A percentile compares a stretch with the other conserved stretches of the same genome.
These are phyloP conservation scores for Aspergillus sp. DNA, from an alignment of 2,329 filamentous ascomycete species.

Conservation along the genomic window DNA sequence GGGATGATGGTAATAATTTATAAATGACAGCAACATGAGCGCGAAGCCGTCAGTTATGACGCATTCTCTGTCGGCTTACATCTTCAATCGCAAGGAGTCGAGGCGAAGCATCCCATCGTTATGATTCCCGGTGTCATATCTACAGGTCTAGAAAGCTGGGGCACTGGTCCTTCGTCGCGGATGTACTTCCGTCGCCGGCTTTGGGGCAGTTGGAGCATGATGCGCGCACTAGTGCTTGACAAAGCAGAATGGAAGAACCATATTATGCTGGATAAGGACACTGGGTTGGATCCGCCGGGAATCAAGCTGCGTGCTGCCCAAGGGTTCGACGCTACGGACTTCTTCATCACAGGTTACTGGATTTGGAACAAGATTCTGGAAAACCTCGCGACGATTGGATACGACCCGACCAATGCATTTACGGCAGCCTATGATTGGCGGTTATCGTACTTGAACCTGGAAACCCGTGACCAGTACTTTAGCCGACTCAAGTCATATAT, in stretches of 20 bases:
- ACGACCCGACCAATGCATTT: conserved; percentile 79
- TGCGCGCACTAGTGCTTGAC: conserved; percentile 89
- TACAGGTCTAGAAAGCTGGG: conserved; percentile 95
- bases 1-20: not conserved
- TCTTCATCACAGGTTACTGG: conserved; percentile 84
- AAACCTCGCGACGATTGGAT: conserved; percentile 93
- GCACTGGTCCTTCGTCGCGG: conserved; percentile 80
- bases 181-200: conserved; percentile 92
- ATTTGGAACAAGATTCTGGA: conserved; percentile 99
- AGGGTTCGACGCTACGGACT: conserved; percentile 96
- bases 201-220: conserved; percentile 99
- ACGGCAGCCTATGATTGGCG: conserved; percentile 87
- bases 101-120: conserved; percentile 84
- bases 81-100: conserved; percentile 77
- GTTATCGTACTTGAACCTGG: conserved; percentile 85
- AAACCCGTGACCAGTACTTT: conserved; percentile 91
- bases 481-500: conserved; percentile 87
- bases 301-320: conserved; percentile 92
- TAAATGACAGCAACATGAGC: conserved; percentile 71
- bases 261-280: conserved; percentile 93
- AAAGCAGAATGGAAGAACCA: conserved; percentile 95
- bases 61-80: conserved; percentile 90
- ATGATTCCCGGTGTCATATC: conserved; percentile 99
- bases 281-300: conserved; percentile 85
- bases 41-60: conserved; percentile 87